Conservation (phyloP, 192 early-diverging fungal species). For the Coemansia umbellata region DNA sequence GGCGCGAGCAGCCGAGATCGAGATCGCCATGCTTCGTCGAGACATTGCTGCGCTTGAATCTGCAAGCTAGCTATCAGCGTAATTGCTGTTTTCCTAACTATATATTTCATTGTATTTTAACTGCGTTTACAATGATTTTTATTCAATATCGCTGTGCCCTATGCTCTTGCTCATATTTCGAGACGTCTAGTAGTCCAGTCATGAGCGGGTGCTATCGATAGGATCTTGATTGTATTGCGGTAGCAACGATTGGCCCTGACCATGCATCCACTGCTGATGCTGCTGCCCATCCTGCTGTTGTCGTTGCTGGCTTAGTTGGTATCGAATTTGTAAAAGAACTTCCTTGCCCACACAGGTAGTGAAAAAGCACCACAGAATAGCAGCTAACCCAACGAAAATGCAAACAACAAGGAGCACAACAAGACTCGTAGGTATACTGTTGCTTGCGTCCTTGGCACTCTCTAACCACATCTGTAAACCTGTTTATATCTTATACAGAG, state of each 20-base stretch:
- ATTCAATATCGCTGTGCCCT: too few relatives aligned
- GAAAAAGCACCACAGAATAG: slow-evolving; percentile 50
- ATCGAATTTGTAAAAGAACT: slow-evolving; percentile 29
- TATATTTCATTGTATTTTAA: too few relatives aligned
- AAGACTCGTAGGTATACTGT: slow-evolving; percentile 28
- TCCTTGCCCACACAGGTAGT: slow-evolving; percentile 47
- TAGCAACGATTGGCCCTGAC: slow-evolving; percentile 2
- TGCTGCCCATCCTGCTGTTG: slow-evolving; percentile 1
- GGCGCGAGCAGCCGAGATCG: slow-evolving; percentile 43
- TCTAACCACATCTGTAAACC: slow-evolving; percentile 1
- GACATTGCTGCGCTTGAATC: slow-evolving; percentile 48
- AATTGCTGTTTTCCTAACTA: too few relatives aligned
- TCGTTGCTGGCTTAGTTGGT: slow-evolving; percentile 25
- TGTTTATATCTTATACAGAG: too few relatives aligned
- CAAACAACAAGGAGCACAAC: slow-evolving; percentile 36
- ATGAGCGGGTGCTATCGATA: neutral
- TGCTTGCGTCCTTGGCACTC: too few relatives aligned
- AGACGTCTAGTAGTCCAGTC: too few relatives aligned
- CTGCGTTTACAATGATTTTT: too few relatives aligned
- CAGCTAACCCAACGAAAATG: slow-evolving; percentile 34
- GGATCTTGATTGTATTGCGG: slow-evolving; percentile 15
- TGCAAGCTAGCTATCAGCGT: too few relatives aligned
- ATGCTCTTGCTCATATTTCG: too few relatives aligned
- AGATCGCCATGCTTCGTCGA: slow-evolving; percentile 48
- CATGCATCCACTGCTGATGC: slow-evolving; percentile 10